phyloP scores from a whole-genome alignment of 202 grass and related monocot genomes.

The Panicum virgatum region DNA sequence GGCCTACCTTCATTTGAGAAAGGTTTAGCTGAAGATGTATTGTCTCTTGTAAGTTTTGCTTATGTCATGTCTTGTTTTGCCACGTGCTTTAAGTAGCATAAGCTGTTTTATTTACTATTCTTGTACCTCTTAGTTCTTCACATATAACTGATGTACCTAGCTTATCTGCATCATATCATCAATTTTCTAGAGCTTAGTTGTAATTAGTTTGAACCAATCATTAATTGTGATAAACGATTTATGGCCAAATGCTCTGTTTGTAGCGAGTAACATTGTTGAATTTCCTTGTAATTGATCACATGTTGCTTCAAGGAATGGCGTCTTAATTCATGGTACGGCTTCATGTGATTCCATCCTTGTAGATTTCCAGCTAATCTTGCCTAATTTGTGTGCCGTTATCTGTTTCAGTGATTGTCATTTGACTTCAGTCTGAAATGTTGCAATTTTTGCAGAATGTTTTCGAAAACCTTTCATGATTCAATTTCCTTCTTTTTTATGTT shows the following conservation, averaged over 20 bases:
- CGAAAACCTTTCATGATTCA: constrained; percentile 20
- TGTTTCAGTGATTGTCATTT: constrained; percentile 1
- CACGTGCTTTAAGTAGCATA: not conserved
- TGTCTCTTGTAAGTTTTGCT: constrained; percentile 78
- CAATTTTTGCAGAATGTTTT: not conserved
- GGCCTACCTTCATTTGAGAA: constrained; percentile 77
- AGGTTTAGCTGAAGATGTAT: constrained; percentile 62
- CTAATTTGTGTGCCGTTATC: not conserved
- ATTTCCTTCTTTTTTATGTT: not conserved
- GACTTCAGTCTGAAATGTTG: not conserved
- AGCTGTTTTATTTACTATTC: not conserved
- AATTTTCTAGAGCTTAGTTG: not conserved
- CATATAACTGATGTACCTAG: not conserved
- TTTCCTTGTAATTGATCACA: constrained; percentile 14
- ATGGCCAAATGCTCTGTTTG: not conserved
- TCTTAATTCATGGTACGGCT: constrained; percentile 5
- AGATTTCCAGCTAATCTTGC: not conserved
- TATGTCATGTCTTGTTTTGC: constrained; percentile 11
- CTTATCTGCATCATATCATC: not conserved
- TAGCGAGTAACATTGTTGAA: not conserved
- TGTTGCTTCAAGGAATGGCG: constrained; percentile 14
- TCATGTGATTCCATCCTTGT: not conserved
- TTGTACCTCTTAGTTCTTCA: not conserved
- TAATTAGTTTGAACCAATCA: not conserved
- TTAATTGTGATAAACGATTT: not conserved